phyloP scores from a whole-genome alignment of 208 protist species.

The Herpetomonas samuelpessoai region DNA sequence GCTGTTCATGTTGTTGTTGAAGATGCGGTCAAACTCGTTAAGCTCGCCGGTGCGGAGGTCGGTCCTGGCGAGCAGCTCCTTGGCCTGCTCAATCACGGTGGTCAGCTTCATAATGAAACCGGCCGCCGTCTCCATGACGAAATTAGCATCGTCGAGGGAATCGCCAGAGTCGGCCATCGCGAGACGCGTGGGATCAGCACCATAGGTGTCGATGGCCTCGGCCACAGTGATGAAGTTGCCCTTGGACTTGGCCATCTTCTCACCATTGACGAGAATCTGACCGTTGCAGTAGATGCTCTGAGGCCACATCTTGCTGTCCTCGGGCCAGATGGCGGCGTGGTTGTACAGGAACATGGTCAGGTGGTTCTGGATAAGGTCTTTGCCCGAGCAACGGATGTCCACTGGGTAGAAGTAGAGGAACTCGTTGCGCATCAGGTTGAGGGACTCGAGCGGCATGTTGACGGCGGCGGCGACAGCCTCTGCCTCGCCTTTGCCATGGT shows the following conservation, averaged over 20 bases:
- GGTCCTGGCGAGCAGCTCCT: conserved; percentile 56
- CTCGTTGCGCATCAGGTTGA: conserved; percentile 92
- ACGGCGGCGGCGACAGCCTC: conserved; percentile 41
- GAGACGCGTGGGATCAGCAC: conserved; percentile 94
- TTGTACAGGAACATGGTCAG: conserved; percentile 99
- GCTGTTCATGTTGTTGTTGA: conserved; percentile 93
- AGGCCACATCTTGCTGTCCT: conserved; percentile 82
- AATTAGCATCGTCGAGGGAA: conserved; percentile 98
- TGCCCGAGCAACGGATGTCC: conserved; percentile 98
- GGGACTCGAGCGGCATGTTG: conserved; percentile 60
- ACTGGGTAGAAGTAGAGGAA: conserved; percentile 99
- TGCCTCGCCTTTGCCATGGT: conserved; percentile 73
- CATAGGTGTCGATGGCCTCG: conserved; percentile 83
- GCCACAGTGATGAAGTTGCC: conserved; percentile 99
- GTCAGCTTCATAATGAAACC: conserved; percentile 97
- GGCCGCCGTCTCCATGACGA: conserved; percentile 93
- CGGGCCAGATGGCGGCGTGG: conserved; percentile 98
- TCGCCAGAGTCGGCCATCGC: conserved; percentile 99
- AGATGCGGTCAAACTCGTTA: conserved; percentile 91
- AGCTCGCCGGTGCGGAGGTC: conserved; percentile 49
- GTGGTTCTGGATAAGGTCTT: conserved; percentile 99
- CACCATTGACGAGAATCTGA: conserved; percentile 98
- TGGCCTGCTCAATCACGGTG: conserved; percentile 92
- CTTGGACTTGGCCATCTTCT: conserved; percentile 99
- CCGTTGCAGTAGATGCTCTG: conserved; percentile 98